A percentile compares a stretch with the other conserved stretches of the same genome.
Evolutionary conservation across 805 yeast genomes (phyloP).

Genomic region (Yamadazyma tumulicola): DNA sequence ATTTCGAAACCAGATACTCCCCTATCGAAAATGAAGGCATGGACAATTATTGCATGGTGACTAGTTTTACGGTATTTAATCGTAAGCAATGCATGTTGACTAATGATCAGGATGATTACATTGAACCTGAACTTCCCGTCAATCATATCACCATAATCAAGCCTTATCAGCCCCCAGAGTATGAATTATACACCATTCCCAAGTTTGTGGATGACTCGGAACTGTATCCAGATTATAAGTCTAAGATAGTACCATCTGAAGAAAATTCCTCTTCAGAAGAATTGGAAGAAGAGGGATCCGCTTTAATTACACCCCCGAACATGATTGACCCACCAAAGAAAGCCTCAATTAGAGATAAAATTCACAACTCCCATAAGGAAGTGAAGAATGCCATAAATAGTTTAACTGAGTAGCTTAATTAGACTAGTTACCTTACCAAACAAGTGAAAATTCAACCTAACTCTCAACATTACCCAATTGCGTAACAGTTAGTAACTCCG

Average conservation of each 20-base stretch:
- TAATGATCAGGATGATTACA: slow-evolving; percentile 20
- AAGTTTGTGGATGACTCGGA: not conserved
- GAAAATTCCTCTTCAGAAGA: not conserved
- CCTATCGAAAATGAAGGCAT: slow-evolving; percentile 21
- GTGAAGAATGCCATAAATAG: slow-evolving; percentile 10
- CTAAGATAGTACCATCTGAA: no score
- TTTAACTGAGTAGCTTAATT: slow-evolving; percentile 6
- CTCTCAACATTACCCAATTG: no score
- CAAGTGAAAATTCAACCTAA: no score
- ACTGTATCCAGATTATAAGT: no score
- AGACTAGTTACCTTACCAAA: no score
- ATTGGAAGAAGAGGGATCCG: not conserved
- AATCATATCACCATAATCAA: slow-evolving; percentile 15
- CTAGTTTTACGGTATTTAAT: slow-evolving; percentile 19
- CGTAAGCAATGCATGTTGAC: slow-evolving; percentile 19
- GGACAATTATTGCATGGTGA: slow-evolving; percentile 19
- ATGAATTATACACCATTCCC: slow-evolving; percentile 5
- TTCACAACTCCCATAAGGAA: slow-evolving; percentile 3
- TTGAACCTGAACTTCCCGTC: slow-evolving; percentile 11
- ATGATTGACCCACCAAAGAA: no score
- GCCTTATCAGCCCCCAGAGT: slow-evolving; percentile 15
- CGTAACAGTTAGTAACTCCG: no score
- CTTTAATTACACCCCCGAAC: no score
- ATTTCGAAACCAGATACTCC: slow-evolving; percentile 46
- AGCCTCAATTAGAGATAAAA: slow-evolving; percentile 7